A percentile compares a stretch with the other conserved stretches of the same genome.
Conservation (phyloP, 2,329 filamentous ascomycete genomes). For the Cladosporium velox region DNA sequence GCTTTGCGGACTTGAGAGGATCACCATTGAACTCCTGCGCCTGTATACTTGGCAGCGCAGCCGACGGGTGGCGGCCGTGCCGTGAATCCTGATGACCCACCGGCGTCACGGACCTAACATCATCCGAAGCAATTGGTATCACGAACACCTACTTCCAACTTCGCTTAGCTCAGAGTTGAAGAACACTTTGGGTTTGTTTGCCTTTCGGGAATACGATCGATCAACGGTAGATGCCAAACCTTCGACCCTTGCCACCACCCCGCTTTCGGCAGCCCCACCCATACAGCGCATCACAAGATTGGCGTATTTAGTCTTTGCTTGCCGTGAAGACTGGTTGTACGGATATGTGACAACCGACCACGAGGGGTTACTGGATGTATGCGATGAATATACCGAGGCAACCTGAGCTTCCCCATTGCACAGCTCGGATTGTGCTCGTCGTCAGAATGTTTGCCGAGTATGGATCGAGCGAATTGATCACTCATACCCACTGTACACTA, state of each 20-base stretch:
- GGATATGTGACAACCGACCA: not conserved
- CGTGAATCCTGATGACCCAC: not conserved
- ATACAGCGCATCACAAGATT: not conserved
- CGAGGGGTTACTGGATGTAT: not conserved
- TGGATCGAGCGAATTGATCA: not conserved
- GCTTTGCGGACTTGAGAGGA: not conserved
- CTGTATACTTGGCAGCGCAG: not conserved
- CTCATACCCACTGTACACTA: not conserved
- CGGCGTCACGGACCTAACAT: not conserved
- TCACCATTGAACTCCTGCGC: too few species aligned
- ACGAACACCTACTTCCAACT: not conserved
- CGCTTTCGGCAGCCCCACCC: constrained; percentile 1
- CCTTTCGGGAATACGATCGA: not conserved
- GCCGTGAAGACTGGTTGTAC: not conserved
- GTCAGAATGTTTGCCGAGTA: not conserved
- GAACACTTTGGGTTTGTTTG: not conserved
- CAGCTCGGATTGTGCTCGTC: not conserved
- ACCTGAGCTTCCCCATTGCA: not conserved
- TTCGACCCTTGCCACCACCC: not conserved
- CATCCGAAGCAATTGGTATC: not conserved
- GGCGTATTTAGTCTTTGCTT: too few species aligned
- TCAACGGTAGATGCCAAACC: not conserved
- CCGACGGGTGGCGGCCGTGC: not conserved
- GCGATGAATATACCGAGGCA: not conserved
- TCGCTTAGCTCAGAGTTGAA: not conserved